phyloP scores from a whole-genome alignment of 257 asterid genomes.

The Capsicum baccatum region DNA sequence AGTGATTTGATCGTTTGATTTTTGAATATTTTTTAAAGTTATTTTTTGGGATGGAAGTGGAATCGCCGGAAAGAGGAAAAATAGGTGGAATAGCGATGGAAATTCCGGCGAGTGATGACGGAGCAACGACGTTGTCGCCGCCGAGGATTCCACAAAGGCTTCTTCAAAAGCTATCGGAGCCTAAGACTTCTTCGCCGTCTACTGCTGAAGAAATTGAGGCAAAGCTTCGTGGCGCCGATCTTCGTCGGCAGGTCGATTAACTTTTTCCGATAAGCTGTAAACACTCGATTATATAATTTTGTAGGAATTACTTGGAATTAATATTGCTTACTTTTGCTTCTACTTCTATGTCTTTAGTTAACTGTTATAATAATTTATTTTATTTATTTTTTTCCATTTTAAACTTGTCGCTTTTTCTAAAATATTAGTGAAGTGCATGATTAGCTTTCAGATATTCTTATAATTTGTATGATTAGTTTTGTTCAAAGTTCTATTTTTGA shows the following conservation, averaged over 20 bases:
- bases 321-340: not conserved
- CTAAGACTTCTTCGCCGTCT: constrained; percentile 60
- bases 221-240: constrained; percentile 85
- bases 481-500: not conserved
- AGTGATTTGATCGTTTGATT: constrained; percentile 31
- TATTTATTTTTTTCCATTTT: not conserved
- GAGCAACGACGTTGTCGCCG: constrained; percentile 71
- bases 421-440: not conserved
- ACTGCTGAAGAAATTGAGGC: constrained; percentile 85
- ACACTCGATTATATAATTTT: not conserved
- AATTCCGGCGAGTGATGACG: constrained; percentile 78
- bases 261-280: not conserved
- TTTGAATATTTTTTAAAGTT: constrained; percentile 34
- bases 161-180: constrained; percentile 74
- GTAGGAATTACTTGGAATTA: not conserved
- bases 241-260: constrained; percentile 78
- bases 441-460: not conserved
- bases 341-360: not conserved
- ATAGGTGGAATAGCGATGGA: constrained; percentile 71
- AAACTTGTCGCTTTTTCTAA: not conserved
- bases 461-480: constrained; percentile 7
- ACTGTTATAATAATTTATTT: not conserved
- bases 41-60: constrained; percentile 49
- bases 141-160: constrained; percentile 84
- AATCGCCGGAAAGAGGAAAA: constrained; percentile 71